A percentile compares a stretch with the other conserved stretches of the same genome.
phyloP scores from a whole-genome alignment of 139 green algal genomes.

The Chlamydomonas sp. region DNA sequence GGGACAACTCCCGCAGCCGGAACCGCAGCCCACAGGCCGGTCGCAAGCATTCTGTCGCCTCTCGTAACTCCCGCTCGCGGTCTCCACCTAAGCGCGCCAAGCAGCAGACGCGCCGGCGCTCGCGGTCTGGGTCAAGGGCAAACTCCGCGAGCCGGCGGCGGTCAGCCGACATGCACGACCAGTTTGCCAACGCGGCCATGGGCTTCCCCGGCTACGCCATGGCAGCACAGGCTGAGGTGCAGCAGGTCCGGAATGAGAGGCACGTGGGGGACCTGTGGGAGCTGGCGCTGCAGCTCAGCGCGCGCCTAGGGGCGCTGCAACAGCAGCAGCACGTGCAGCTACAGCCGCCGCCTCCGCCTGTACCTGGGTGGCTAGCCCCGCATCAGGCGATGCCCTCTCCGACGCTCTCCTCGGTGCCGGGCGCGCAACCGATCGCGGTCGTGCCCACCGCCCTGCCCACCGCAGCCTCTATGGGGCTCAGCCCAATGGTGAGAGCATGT shows the following conservation, averaged over 20 bases:
- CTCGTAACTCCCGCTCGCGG: constrained; percentile 10
- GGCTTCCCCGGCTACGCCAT: too few relatives aligned
- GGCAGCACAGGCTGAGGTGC: neutral
- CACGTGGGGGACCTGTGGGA: constrained; percentile 14
- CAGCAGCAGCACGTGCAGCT: constrained; percentile 17
- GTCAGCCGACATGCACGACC: neutral
- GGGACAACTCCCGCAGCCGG: constrained; percentile 31
- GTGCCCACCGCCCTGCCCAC: constrained; percentile 7
- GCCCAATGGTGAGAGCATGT: too few relatives aligned
- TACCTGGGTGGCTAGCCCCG: neutral
- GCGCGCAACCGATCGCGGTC: neutral
- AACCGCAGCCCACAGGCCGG: constrained; percentile 10
- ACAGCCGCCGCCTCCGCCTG: neutral
- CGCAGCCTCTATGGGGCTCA: neutral
- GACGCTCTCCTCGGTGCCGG: too few relatives aligned
- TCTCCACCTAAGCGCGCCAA: constrained; percentile 29
- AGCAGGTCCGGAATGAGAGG: constrained; percentile 21
- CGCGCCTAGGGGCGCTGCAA: constrained; percentile 18
- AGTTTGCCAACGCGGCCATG: neutral
- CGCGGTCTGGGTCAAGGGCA: neutral
- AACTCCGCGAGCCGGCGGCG: neutral
- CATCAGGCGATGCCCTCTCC: neutral
- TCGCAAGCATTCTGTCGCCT: constrained; percentile 1
- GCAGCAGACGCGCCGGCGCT: neutral
- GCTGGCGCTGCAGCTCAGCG: constrained; percentile 27